Percentiles rank a stretch among this genome's conserved stretches.
Evolutionary conservation across 805 yeast genomes (phyloP).

Genomic region (Pichia nakasei): DNA sequence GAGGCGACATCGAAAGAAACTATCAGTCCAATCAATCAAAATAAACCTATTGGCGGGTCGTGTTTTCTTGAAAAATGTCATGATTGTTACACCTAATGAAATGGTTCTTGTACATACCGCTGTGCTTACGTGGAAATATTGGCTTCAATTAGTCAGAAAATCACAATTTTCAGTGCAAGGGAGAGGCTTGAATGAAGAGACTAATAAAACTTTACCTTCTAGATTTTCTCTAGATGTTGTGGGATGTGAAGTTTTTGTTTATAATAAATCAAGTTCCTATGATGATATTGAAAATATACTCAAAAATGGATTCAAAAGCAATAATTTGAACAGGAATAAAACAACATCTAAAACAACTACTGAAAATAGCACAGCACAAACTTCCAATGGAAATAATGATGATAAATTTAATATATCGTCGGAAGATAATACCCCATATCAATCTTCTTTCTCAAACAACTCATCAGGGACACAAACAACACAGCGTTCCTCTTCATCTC

Average conservation of each 20-base stretch:
- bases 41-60: slow-evolving; percentile 79
- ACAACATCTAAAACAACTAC: background rate
- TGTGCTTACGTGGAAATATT: slow-evolving; percentile 82
- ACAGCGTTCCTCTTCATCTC: background rate
- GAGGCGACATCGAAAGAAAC: slow-evolving; percentile 47
- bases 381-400: background rate
- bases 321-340: background rate
- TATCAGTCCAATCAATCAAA: slow-evolving; percentile 66
- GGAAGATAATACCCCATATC: too few species aligned
- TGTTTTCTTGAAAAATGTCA: slow-evolving; percentile 64
- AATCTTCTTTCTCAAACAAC: background rate
- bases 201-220: slow-evolving; percentile 45
- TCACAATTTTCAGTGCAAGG: slow-evolving; percentile 26
- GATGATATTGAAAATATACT: slow-evolving; percentile 28
- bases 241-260: slow-evolving; percentile 78
- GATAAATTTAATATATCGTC: background rate
- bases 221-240: slow-evolving; percentile 50
- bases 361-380: too few species aligned
- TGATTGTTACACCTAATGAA: slow-evolving; percentile 64
- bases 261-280: slow-evolving; percentile 73
- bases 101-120: slow-evolving; percentile 65
- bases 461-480: background rate
- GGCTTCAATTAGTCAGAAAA: slow-evolving; percentile 49
- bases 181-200: slow-evolving; percentile 16
- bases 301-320: slow-evolving; percentile 1